Evolutionary conservation across 2,329 filamentous ascomycete genomes (phyloP).

Genomic region (Penicillium griseofulvum): DNA sequence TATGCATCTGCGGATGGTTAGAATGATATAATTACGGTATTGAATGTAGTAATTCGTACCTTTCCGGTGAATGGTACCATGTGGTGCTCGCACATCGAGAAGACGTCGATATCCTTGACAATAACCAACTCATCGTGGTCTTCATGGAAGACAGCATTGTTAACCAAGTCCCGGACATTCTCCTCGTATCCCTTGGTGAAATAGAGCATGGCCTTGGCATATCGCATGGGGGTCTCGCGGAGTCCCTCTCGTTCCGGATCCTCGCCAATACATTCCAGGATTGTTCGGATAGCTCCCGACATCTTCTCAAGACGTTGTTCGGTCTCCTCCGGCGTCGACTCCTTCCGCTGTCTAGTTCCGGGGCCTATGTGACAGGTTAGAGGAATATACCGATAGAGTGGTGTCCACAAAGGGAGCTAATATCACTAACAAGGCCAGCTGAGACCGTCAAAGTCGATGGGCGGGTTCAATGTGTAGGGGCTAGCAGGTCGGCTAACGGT

Average conservation of each 20-base stretch:
- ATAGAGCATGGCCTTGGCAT: slow-evolving; percentile 92
- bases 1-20: slow-evolving; percentile 73
- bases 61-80: slow-evolving; percentile 95
- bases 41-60: slow-evolving; percentile 49
- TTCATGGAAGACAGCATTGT: slow-evolving; percentile 91
- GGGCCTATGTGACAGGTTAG: slow-evolving; percentile 34
- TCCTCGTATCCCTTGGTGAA: slow-evolving; percentile 97
- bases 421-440: slow-evolving; percentile 52
- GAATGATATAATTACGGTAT: not conserved
- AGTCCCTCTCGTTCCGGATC: slow-evolving; percentile 64
- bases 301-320: slow-evolving; percentile 59
- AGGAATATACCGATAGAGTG: not conserved
- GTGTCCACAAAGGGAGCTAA: not conserved
- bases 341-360: slow-evolving; percentile 52
- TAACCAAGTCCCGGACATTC: slow-evolving; percentile 87
- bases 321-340: slow-evolving; percentile 58
- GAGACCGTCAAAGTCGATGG: slow-evolving; percentile 53
- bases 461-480: slow-evolving; percentile 50
- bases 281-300: slow-evolving; percentile 61
- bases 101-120: slow-evolving; percentile 95
- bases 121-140: slow-evolving; percentile 97
- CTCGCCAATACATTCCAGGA: slow-evolving; percentile 65
- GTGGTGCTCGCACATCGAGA: slow-evolving; percentile 94
- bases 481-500: slow-evolving; percentile 51
- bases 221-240: slow-evolving; percentile 71